Percentiles rank a stretch among this genome's conserved stretches.
These are phyloP conservation scores for Sedum album DNA, from an alignment of 164 flowering plant species.

Conservation along the genomic window DNA sequence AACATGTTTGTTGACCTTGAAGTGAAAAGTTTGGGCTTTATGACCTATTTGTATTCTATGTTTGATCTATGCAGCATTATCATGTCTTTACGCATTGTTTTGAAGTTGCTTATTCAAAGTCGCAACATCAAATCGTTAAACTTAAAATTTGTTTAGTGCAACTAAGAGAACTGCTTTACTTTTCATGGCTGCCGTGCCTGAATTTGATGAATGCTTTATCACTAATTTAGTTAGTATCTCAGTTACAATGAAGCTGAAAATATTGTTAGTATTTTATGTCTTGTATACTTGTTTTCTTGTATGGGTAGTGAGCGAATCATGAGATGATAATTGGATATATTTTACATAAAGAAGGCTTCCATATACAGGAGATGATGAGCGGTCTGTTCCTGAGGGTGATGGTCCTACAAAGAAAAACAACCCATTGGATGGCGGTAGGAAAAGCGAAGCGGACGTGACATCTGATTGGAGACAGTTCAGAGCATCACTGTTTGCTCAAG, in stretches of 20 bases:
- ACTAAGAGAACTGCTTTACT: neutral
- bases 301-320: neutral
- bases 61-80: neutral
- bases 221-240: no score
- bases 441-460: slow-evolving; percentile 29
- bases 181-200: neutral
- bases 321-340: neutral
- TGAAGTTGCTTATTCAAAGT: neutral
- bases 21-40: neutral
- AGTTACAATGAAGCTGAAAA: no score
- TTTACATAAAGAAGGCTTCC: neutral
- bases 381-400: slow-evolving; percentile 44
- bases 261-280: no score
- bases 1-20: neutral
- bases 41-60: neutral
- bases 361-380: slow-evolving; percentile 41
- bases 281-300: neutral
- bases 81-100: neutral
- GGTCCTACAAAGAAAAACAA: slow-evolving; percentile 28
- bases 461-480: slow-evolving; percentile 85
- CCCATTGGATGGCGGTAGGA: slow-evolving; percentile 35
- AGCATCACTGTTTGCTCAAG: slow-evolving; percentile 47
- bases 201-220: no score
- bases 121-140: neutral
- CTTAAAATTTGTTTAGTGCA: neutral